Evolutionary conservation across 2,329 filamentous ascomycete genomes (phyloP).

Genomic region (Talaromyces sp.): DNA sequence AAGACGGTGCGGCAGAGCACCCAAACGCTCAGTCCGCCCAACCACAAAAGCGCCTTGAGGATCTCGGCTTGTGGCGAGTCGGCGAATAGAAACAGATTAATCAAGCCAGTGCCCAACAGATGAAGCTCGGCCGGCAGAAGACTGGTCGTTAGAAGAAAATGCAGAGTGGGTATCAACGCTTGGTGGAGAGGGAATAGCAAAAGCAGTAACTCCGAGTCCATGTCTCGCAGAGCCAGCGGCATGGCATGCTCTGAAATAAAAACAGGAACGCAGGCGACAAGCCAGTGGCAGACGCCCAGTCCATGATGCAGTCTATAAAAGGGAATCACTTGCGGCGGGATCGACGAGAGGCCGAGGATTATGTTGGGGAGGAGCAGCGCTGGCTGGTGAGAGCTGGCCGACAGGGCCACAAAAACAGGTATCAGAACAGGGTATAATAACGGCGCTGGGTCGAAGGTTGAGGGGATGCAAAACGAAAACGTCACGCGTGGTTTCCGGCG

Average conservation of each 20-base stretch:
- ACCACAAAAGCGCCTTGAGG: constrained; percentile 78
- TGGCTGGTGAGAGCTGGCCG: constrained; percentile 59
- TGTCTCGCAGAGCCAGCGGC: constrained; percentile 25
- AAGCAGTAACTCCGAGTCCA: constrained; percentile 54
- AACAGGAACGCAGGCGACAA: constrained; percentile 65
- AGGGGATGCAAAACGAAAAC: constrained; percentile 57
- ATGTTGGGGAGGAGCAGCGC: constrained; percentile 69
- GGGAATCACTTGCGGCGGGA: constrained; percentile 69
- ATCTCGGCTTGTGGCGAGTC: constrained; percentile 77
- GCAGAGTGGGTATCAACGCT: constrained; percentile 64
- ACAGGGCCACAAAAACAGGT: constrained; percentile 69
- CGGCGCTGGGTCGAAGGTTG: constrained; percentile 83
- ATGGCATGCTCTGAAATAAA: constrained; percentile 43
- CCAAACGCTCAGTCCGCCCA: constrained; percentile 71
- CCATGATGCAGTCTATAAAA: constrained; percentile 51
- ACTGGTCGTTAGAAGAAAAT: constrained; percentile 81
- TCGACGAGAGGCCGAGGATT: constrained; percentile 69
- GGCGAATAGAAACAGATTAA: constrained; percentile 74
- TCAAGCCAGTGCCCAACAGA: constrained; percentile 72
- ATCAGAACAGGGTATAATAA: constrained; percentile 78
- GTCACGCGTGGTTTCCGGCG: constrained; percentile 27
- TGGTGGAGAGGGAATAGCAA: constrained; percentile 80
- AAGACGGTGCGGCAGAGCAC: constrained; percentile 68
- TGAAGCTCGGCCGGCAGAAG: constrained; percentile 82
- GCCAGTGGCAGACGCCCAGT: constrained; percentile 70